A percentile compares a stretch with the other conserved stretches of the same genome.
Evolutionary conservation across 148 eudicot species (phyloP).

Genomic region (Arbutus unedo): DNA sequence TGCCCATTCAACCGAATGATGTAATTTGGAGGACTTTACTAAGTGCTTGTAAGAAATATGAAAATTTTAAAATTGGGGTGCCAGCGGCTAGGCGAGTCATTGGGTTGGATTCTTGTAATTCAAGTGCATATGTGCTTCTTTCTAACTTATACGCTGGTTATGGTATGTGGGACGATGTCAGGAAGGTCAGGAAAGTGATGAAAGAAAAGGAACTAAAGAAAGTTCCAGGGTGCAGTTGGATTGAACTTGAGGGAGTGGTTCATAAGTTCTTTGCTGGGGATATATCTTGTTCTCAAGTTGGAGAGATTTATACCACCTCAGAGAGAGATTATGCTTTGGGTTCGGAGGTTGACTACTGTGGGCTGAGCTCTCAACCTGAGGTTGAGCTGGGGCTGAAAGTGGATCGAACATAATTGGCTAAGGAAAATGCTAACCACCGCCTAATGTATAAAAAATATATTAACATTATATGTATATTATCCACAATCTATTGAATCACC

Average conservation of each 20-base stretch:
- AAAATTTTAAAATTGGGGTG: conserved; percentile 41
- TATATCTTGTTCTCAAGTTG: conserved; percentile 36
- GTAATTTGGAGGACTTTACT: conserved; percentile 66
- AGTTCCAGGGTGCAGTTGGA: conserved; percentile 67
- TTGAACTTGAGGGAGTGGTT: conserved; percentile 57
- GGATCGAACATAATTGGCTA: background rate
- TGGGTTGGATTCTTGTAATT: conserved; percentile 31
- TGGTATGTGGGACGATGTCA: conserved; percentile 65
- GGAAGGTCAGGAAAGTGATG: conserved; percentile 49
- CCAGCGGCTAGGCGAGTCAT: conserved; percentile 45
- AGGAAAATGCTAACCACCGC: too few relatives aligned
- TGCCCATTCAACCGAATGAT: conserved; percentile 70
- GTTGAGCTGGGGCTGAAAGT: conserved; percentile 18
- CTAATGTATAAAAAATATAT: too few relatives aligned
- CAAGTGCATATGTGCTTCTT: conserved; percentile 56
- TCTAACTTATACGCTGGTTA: conserved; percentile 67
- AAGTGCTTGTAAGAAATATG: conserved; percentile 48
- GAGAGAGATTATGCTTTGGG: conserved; percentile 19
- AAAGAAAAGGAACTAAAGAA: conserved; percentile 47
- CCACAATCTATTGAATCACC: too few relatives aligned
- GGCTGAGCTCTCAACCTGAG: background rate
- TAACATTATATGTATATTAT: too few relatives aligned
- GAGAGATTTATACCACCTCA: conserved; percentile 43
- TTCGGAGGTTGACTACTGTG: conserved; percentile 22
- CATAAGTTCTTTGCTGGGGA: conserved; percentile 59